Evolutionary conservation across 2,329 filamentous ascomycete genomes (phyloP).

Genomic region (Nigrograna mackinnonii): DNA sequence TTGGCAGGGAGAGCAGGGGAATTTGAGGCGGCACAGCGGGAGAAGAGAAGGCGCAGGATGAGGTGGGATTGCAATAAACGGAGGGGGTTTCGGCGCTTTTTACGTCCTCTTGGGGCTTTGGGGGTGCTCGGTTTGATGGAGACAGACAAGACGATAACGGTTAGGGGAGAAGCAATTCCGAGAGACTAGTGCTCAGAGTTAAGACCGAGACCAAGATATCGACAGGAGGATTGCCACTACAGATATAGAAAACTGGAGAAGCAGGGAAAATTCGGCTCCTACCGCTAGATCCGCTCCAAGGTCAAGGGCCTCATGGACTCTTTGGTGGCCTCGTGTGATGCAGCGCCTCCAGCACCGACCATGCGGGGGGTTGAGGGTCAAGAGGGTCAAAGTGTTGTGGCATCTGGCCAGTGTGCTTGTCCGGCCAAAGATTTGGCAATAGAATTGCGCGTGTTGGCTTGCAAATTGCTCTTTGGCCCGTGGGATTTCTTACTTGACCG

Average conservation of each 20-base stretch:
- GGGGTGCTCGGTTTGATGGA: no score
- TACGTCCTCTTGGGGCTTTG: slow-evolving; percentile 11
- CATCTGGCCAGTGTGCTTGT: background rate
- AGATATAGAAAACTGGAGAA: slow-evolving; percentile 20
- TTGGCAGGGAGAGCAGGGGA: slow-evolving; percentile 11
- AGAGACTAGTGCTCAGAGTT: slow-evolving; percentile 14
- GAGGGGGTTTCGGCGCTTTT: slow-evolving; percentile 9
- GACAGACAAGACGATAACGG: no score
- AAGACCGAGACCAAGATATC: slow-evolving; percentile 7
- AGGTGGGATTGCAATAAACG: slow-evolving; percentile 12
- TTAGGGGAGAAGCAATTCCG: no score
- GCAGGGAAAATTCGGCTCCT: slow-evolving; percentile 15
- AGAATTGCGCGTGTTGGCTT: no score
- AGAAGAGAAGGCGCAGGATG: background rate
- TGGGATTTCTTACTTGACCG: no score
- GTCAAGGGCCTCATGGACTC: background rate
- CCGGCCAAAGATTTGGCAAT: background rate
- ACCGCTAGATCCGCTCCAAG: slow-evolving; percentile 17
- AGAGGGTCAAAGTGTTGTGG: background rate
- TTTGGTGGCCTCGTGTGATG: background rate
- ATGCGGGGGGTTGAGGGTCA: background rate
- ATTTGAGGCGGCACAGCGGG: slow-evolving; percentile 34
- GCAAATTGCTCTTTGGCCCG: no score
- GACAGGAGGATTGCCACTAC: slow-evolving; percentile 10
- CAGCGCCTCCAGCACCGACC: background rate